phyloP scores from a whole-genome alignment of 345 rosid genomes.

The Arabis hirsuta region DNA sequence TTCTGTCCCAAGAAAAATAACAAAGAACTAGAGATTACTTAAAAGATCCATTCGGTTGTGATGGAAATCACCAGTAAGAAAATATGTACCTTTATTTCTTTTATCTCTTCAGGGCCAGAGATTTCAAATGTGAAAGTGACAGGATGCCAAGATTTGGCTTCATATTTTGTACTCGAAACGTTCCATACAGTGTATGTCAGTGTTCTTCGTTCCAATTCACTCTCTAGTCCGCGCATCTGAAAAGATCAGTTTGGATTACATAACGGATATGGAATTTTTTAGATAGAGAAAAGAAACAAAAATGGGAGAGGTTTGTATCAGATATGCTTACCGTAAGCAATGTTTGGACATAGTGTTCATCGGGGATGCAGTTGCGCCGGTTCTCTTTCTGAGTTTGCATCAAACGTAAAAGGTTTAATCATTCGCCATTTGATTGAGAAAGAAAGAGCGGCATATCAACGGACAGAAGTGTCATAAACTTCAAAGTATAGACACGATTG shows the following conservation, averaged over 20 bases:
- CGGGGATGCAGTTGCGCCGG: constrained; percentile 81
- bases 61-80: neutral
- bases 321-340: constrained; percentile 65
- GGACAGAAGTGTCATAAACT: constrained; percentile 7
- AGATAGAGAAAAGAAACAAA: constrained; percentile 21
- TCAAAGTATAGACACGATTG: neutral
- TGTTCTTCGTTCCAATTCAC: constrained; percentile 79
- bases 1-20: constrained; percentile 43
- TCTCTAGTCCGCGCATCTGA: constrained; percentile 81
- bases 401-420: constrained; percentile 10
- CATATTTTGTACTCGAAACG: constrained; percentile 59
- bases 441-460: constrained; percentile 4
- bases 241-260: neutral
- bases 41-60: neutral
- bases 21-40: neutral
- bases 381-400: constrained; percentile 52
- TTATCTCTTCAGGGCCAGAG: constrained; percentile 60
- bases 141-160: constrained; percentile 88
- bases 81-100: constrained; percentile 68
- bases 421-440: neutral
- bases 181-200: constrained; percentile 90
- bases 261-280: neutral
- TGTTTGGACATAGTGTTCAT: constrained; percentile 83
- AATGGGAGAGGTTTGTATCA: neutral
- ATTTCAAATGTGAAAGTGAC: constrained; percentile 63